A percentile compares a stretch with the other conserved stretches of the same genome.
Evolutionary conservation across 306 rosid species (phyloP).

Genomic region (Cucumis sativus): Cucumber_9930_V3 NC_026661.2:1586501-1587000

Average conservation of each 20-base stretch:
- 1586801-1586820: conserved; percentile 40
- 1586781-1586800: conserved; percentile 49
- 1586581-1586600: background rate
- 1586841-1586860: conserved; percentile 28
- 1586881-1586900: conserved; percentile 38
- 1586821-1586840: conserved; percentile 38
- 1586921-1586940: conserved; percentile 26
- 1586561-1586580: background rate
- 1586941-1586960: conserved; percentile 30
- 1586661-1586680: conserved; percentile 45
- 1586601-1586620: background rate
- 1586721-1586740: conserved; percentile 38
- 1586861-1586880: conserved; percentile 23
- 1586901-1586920: conserved; percentile 28
- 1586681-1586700: conserved; percentile 31
- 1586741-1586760: conserved; percentile 39
- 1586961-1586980: conserved; percentile 38
- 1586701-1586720: conserved; percentile 41
- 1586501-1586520: background rate
- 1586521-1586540: no score
- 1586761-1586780: conserved; percentile 27
- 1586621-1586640: conserved; percentile 24
- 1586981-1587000: conserved; percentile 15
- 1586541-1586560: no score
- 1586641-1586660: conserved; percentile 29